Base-by-base conservation (phyloP, 331 rosid genomes). In the Prunus yedoensis region DNA sequence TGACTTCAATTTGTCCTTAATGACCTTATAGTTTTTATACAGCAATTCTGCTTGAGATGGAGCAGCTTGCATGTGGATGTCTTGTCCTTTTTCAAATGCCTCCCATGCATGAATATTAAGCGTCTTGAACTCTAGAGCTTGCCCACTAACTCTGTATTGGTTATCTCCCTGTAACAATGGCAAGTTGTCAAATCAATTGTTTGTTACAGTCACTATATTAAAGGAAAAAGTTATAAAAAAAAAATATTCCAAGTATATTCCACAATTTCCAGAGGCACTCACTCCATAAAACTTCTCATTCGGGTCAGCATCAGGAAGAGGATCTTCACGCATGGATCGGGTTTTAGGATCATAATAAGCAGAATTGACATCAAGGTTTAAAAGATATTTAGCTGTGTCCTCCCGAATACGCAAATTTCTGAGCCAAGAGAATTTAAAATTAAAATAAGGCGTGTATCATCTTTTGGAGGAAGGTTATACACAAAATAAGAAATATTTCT, bases 11-110 rank as follows among this genome's bases (percentile, higher is more conserved):
- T 66, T 66, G 47, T 76, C 73, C 50, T 53, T 66, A 23, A 21
- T 45, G 46, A 66, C 67, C 79, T 53, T 66, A 66, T 4, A 66
- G 30, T 41, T 75, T 20, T 54, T 66, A 66, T 20, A 76, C 38
- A 66, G 32, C 27, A 76, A 43, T 56, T 76, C 74, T 1, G 79
- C 79, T 66, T 75, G 58, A 23, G 79, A 75, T 46, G 58, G 79
- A 53, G 73, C 79, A 52, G 58, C 49, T 11, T 75, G 67, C 58
- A 66, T 23, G 57, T 66, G 85, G 41, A 87, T 38, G 53, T 84
- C 90, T 60, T 84, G 88, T 30, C 90, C 83, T 51, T 87, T 83
- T 51, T 87, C 83, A 81, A 73, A 87, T 38, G 86, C 79, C 11
- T 87, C 78, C 88, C 88, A 76, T 54, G 84, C 88, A 79, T 76